phyloP scores from a whole-genome alignment of 1,284 basidiomycete species.

The Cutaneotrichosporon spelunceum region DNA sequence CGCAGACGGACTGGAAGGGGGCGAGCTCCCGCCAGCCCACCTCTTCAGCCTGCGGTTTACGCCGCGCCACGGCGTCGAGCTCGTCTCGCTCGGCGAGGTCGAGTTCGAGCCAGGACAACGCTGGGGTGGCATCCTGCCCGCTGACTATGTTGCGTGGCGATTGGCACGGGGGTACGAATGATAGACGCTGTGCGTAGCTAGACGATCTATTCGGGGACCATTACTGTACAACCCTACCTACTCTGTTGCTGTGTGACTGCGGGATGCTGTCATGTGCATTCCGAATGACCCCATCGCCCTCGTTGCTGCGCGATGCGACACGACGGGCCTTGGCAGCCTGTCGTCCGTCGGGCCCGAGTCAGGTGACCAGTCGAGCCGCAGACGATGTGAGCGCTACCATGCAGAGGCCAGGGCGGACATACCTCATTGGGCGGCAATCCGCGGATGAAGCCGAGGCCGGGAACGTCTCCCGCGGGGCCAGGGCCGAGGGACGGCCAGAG shows the following conservation, averaged over 20 bases:
- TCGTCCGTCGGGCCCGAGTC: too few relatives aligned
- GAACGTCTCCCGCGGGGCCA: not conserved
- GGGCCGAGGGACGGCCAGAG: not conserved
- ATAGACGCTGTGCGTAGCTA: not conserved
- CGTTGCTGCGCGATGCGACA: too few relatives aligned
- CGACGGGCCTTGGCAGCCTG: too few relatives aligned
- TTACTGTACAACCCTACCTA: not conserved
- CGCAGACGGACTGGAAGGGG: slow-evolving; percentile 11
- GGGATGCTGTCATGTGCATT: too few relatives aligned
- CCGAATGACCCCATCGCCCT: too few relatives aligned
- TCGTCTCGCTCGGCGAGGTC: slow-evolving; percentile 30
- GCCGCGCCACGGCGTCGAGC: slow-evolving; percentile 42
- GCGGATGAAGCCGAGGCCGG: not conserved
- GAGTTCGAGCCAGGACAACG: slow-evolving; percentile 24
- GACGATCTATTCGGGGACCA: not conserved
- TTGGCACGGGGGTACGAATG: not conserved
- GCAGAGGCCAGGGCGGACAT: too few relatives aligned
- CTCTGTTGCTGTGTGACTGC: too few relatives aligned
- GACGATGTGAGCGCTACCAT: not conserved
- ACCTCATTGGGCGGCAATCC: not conserved
- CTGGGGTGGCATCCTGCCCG: slow-evolving; percentile 45
- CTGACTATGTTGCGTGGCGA: slow-evolving; percentile 42
- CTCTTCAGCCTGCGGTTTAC: slow-evolving; percentile 45
- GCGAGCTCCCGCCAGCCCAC: slow-evolving; percentile 32
- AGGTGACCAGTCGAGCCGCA: not conserved